Base-by-base conservation (phyloP, 129 eudicot species). In the Helianthus tuberosus region DNA sequence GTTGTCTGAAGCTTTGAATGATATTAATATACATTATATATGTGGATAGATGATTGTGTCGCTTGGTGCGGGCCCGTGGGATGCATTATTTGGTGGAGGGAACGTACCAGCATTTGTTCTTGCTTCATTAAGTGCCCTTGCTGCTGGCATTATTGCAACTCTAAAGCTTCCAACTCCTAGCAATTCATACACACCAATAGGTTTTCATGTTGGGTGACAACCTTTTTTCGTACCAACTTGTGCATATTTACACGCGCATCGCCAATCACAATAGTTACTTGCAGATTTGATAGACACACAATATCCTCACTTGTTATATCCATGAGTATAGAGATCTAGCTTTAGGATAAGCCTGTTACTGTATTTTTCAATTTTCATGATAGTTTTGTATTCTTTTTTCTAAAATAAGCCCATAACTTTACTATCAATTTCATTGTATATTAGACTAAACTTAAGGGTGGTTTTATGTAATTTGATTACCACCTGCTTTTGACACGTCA, bases 31-130 rank as follows among this genome's bases (percentile, higher is more conserved):
- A 59, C 25, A 25, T 50, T 50, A 41, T 76, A 11, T 23, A 11
- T 12, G 51, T 72, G 29, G 39, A 36, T 63, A 94, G 99, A 95
- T 89, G 99, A 79, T 95, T 71, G 89, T 95, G 50, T 95, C 97
- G 38, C 97, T 95, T 66, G 99, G 99, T 59, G 99, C 99, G 74
- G 99, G 99, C 71, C 97, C 97, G 61, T 95, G 99, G 97, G 97
- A 91, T 78, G 97, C 93, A 44, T 80, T 95, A 78, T 91, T 95
- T 78, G 99, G 99, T 65, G 99, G 97, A 52, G 97, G 99, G 35
- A 95, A 95, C 65, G 75, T 85, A 78, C 99, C 99, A 0, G 97
- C 97, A 23, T 95, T 95, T 83, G 94, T 88, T 76, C 85, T 91
- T 59, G 99, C 99, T 29, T 95, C 99, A 46, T 11, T 90, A 36